Evolutionary conservation across 257 asterid genomes (phyloP), one percentile per base, ranked within the genome.

Genomic region (Jaltomata sinuosa): DNA sequence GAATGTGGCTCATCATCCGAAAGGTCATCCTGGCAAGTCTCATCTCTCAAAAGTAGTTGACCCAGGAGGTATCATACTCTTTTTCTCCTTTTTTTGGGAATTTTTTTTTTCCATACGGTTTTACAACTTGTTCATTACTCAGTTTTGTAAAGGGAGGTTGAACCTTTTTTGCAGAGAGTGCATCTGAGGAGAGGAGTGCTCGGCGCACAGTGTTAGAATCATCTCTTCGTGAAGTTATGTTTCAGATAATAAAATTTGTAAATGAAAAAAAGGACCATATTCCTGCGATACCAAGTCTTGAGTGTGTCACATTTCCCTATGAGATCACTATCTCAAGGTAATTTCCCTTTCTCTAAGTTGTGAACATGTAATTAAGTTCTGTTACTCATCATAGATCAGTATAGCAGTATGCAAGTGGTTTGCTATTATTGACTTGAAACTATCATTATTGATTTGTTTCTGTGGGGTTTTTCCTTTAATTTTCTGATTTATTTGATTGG

Each of bases 221-320:
- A 80, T 95, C 97, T 36, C 96, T 97, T 62, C 95, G 94, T 82
- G 99, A 97, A 64, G 97, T 93, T 84, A 80, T 95, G 88, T 97
- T 97, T 90, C 98, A 97, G 92, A 92, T 97, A 80, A 97, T 97
- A 84, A 93, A 91, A 90, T 94, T 95, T 89, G 99, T 94, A 88
- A 97, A 95, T 87, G 99, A 97, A 47, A 97, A 97, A 91, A 97
- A 93, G 94, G 99, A 97, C 84, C 99, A 97, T 67, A 92, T 97
- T 80, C 99, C 99, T 80, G 89, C 97, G 52, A 91, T 97, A 85
- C 96, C 97, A 49, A 97, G 93, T 89, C 90, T 87, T 64, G 99
- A 95, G 87, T 98, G 97, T 36, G 90, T 93, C 88, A 91, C 98
- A 54, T 97, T 93, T 89, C 99, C 98, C 52, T 94, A 93, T 86